Conservation (phyloP, 257 asterid genomes). For the Capsicum rhomboideum region DNA sequence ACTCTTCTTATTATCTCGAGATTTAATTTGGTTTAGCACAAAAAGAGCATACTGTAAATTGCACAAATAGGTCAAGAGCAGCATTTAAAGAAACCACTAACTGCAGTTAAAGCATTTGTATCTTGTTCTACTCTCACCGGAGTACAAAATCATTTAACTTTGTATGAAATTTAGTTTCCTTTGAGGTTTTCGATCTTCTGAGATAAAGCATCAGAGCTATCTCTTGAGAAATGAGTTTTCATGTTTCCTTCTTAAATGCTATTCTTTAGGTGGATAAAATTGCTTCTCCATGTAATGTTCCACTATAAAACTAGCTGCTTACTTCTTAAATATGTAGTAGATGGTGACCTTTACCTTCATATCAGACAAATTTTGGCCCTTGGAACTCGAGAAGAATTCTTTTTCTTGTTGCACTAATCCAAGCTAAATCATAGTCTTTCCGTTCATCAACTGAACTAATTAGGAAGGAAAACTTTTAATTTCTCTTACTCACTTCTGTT, state of each 20-base stretch:
- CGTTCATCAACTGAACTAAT: neutral
- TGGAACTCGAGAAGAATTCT: neutral
- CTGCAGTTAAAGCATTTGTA: neutral
- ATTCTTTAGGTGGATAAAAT: neutral
- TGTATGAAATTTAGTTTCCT: neutral
- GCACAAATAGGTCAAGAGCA: neutral
- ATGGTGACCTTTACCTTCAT: neutral
- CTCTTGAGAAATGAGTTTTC: neutral
- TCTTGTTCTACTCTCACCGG: neutral
- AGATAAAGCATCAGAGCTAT: neutral
- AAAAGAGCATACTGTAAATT: neutral
- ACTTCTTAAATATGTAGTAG: neutral
- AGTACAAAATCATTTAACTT: neutral
- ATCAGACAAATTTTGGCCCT: neutral
- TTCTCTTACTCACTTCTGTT: conserved; percentile 1
- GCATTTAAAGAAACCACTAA: neutral
- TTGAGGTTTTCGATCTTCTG: neutral
- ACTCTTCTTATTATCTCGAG: neutral
- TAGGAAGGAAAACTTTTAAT: neutral
- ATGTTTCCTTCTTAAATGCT: neutral
- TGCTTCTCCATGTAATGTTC: neutral
- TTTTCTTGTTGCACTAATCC: neutral
- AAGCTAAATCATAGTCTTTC: neutral
- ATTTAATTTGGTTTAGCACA: neutral
- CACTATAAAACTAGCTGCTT: neutral